Conservation (phyloP, 176 grass and related monocot genomes). For the Paspalum vaginatum region DNA sequence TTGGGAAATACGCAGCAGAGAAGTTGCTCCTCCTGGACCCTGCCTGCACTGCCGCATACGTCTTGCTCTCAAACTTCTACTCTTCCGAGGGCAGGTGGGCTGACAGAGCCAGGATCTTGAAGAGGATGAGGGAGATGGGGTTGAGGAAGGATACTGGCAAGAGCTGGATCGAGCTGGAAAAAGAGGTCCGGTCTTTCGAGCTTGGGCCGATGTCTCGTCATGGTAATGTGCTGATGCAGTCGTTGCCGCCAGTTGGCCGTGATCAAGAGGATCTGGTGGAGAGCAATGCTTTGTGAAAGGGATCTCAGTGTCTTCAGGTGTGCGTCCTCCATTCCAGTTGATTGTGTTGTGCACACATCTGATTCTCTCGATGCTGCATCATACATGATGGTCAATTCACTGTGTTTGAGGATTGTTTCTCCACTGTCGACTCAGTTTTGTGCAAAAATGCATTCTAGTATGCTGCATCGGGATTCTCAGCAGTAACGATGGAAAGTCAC, state of each 20-base stretch:
- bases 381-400: not conserved
- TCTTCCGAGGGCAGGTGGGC: slow-evolving; percentile 68
- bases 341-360: slow-evolving; percentile 7
- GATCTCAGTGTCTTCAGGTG: not conserved
- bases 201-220: slow-evolving; percentile 41
- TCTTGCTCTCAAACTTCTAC: slow-evolving; percentile 77
- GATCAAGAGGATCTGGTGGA: slow-evolving; percentile 56
- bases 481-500: too few species aligned
- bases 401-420: not conserved
- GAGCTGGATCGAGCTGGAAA: slow-evolving; percentile 85
- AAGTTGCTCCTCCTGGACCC: slow-evolving; percentile 59
- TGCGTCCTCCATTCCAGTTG: not conserved
- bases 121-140: slow-evolving; percentile 64
- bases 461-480: too few species aligned
- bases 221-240: slow-evolving; percentile 49
- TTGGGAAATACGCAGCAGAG: slow-evolving; percentile 69
- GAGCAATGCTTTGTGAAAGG: slow-evolving; percentile 31
- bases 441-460: not conserved
- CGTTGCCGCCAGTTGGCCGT: slow-evolving; percentile 35
- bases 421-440: not conserved
- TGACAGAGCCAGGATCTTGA: slow-evolving; percentile 64
- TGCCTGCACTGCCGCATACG: slow-evolving; percentile 60
- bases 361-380: not conserved
- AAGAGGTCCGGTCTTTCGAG: slow-evolving; percentile 55
- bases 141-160: slow-evolving; percentile 85